Percentiles rank a stretch among this genome's conserved stretches.
Evolutionary conservation across 1,139 yeast species (phyloP).

Genomic region (Saccharomycopsis crataegensis): DNA sequence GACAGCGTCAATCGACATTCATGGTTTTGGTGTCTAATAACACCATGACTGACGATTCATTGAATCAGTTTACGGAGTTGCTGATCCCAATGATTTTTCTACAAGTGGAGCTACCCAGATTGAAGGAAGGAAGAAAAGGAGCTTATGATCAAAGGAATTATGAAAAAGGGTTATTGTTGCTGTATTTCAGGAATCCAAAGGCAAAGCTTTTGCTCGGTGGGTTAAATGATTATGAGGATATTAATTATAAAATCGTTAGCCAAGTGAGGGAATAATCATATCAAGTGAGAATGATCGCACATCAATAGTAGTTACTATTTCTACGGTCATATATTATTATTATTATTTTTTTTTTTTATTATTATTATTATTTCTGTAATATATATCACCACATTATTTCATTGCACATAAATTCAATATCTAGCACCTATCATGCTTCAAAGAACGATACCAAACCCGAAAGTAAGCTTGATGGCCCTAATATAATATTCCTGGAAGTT

Average conservation of each 20-base stretch:
- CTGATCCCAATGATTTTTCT: conserved; percentile 12
- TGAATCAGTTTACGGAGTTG: conserved; percentile 3
- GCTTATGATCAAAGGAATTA: conserved; percentile 1
- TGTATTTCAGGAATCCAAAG: conserved; percentile 11
- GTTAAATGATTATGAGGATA: conserved; percentile 5
- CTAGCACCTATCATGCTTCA: conserved; percentile 23
- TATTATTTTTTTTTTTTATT: not conserved
- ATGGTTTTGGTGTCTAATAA: conserved; percentile 6
- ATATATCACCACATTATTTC: not conserved
- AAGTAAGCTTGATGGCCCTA: conserved; percentile 78
- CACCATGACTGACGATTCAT: conserved; percentile 10
- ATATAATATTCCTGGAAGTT: conserved; percentile 89
- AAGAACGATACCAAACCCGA: conserved; percentile 87
- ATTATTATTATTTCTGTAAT: not conserved
- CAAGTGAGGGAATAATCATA: conserved; percentile 1
- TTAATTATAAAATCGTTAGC: conserved; percentile 3
- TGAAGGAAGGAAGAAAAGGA: not conserved
- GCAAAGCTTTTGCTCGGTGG: conserved; percentile 12
- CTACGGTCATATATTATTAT: too few species aligned
- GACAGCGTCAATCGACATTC: not conserved
- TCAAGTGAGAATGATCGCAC: too few species aligned
- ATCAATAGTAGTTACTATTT: too few species aligned
- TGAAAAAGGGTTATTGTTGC: conserved; percentile 2
- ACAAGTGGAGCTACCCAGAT: conserved; percentile 3
- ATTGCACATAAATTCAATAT: not conserved